Percentiles rank a stretch among this genome's conserved stretches.
Evolutionary conservation across 768 basidiomycete species (phyloP).

Genomic region (Termitomyces sp.): DNA sequence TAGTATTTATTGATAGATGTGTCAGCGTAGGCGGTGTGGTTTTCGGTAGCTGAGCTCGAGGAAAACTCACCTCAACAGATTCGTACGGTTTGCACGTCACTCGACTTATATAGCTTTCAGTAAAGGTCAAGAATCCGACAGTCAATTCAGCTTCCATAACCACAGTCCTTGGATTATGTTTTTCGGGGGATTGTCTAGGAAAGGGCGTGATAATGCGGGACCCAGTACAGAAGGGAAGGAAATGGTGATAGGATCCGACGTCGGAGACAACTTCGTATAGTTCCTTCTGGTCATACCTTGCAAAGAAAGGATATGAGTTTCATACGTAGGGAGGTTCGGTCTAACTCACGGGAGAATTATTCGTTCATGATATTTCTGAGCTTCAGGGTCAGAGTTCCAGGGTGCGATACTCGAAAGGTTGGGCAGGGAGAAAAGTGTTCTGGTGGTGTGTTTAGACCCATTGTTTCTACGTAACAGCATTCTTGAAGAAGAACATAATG

Average conservation of each 20-base stretch:
- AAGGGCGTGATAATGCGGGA: slow-evolving; percentile 55
- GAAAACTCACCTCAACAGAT: slow-evolving; percentile 67
- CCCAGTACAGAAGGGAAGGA: slow-evolving; percentile 84
- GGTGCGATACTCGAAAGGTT: slow-evolving; percentile 42
- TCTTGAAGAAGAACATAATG: slow-evolving; percentile 7
- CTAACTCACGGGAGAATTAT: slow-evolving; percentile 83
- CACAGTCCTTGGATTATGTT: slow-evolving; percentile 24
- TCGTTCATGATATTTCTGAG: slow-evolving; percentile 73
- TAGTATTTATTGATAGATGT: slow-evolving; percentile 26
- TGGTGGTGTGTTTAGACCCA: slow-evolving; percentile 4
- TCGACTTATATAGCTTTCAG: slow-evolving; percentile 82
- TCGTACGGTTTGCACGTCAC: slow-evolving; percentile 79
- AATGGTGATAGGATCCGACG: slow-evolving; percentile 79
- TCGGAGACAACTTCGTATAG: slow-evolving; percentile 87
- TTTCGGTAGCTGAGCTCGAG: neutral
- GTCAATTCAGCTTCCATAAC: slow-evolving; percentile 82
- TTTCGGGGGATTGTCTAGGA: slow-evolving; percentile 15
- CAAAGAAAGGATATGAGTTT: slow-evolving; percentile 3
- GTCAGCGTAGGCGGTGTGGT: neutral
- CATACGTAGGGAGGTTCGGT: neutral
- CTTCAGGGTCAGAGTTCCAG: slow-evolving; percentile 30
- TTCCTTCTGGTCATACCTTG: slow-evolving; percentile 73
- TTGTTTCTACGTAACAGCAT: neutral
- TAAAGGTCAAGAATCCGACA: slow-evolving; percentile 84
- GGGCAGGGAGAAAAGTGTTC: slow-evolving; percentile 49